Conservation (phyloP, 2,329 filamentous ascomycete genomes). For the Phaeosphaeria sp. region DNA sequence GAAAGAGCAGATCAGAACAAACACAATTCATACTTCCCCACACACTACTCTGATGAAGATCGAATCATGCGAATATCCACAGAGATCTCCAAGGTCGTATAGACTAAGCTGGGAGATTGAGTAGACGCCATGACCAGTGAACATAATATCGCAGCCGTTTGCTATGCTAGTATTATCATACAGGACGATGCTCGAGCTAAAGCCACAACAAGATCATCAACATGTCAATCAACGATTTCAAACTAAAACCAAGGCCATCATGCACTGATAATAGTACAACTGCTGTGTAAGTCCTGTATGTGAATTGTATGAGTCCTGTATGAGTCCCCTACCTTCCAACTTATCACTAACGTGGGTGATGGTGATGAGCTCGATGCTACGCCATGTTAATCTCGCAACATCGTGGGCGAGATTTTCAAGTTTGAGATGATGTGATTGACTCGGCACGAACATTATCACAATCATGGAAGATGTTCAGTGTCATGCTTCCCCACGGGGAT, state of each 20-base stretch:
- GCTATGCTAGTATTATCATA: background rate
- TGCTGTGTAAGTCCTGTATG: too few species aligned
- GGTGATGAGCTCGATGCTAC: background rate
- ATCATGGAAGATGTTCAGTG: background rate
- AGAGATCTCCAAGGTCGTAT: too few species aligned
- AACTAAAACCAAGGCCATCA: too few species aligned
- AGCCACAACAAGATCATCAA: background rate
- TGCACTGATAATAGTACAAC: too few species aligned
- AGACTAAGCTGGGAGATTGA: too few species aligned
- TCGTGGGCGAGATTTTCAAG: too few species aligned
- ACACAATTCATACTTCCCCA: too few species aligned
- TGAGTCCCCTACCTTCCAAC: too few species aligned
- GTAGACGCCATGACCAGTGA: background rate
- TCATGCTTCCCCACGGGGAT: background rate
- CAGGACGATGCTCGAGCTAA: background rate
- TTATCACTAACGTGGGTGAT: too few species aligned
- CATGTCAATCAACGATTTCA: constrained; percentile 8
- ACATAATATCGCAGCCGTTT: background rate
- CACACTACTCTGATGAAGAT: too few species aligned
- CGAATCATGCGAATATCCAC: background rate
- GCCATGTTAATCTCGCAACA: background rate
- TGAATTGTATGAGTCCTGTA: too few species aligned
- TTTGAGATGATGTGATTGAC: background rate
- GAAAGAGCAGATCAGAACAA: background rate
- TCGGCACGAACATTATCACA: background rate